Evolutionary conservation across 441 rosid genomes (phyloP).

Genomic region (Populus hybrid): DNA sequence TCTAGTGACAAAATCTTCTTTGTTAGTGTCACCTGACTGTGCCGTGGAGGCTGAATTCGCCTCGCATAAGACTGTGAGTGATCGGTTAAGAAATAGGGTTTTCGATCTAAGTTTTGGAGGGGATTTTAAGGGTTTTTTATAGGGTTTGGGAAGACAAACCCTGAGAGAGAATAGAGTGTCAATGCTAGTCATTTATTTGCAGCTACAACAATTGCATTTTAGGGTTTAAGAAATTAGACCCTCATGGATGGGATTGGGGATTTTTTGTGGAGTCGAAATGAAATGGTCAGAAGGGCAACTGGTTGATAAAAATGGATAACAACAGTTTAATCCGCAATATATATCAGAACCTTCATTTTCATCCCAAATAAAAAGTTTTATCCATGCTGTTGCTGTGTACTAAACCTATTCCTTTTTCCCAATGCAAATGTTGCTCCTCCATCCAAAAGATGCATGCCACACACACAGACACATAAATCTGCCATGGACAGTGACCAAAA

Average conservation of each 20-base stretch:
- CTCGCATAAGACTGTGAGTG: conserved; percentile 53
- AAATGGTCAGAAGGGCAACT: background rate
- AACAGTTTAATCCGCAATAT: background rate
- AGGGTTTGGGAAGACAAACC: conserved; percentile 41
- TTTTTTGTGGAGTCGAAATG: background rate
- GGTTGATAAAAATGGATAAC: background rate
- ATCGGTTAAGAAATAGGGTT: conserved; percentile 43
- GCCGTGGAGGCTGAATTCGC: conserved; percentile 34
- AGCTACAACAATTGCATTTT: conserved; percentile 4
- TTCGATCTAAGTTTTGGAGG: conserved; percentile 31
- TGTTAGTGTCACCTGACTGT: conserved; percentile 30
- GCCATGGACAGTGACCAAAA: background rate
- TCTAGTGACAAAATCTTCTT: conserved; percentile 75
- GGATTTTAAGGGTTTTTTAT: conserved; percentile 20
- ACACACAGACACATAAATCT: background rate
- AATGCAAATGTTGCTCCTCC: background rate
- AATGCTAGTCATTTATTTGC: conserved; percentile 43
- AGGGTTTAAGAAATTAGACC: background rate
- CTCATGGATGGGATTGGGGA: background rate
- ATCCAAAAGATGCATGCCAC: background rate
- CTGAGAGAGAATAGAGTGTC: conserved; percentile 47
- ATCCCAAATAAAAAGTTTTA: background rate
- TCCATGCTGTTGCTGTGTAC: background rate
- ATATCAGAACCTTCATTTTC: background rate
- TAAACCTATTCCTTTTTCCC: background rate